Evolutionary conservation across 768 basidiomycete genomes (phyloP).

Genomic region (Rhizopogon salebrosus): DNA sequence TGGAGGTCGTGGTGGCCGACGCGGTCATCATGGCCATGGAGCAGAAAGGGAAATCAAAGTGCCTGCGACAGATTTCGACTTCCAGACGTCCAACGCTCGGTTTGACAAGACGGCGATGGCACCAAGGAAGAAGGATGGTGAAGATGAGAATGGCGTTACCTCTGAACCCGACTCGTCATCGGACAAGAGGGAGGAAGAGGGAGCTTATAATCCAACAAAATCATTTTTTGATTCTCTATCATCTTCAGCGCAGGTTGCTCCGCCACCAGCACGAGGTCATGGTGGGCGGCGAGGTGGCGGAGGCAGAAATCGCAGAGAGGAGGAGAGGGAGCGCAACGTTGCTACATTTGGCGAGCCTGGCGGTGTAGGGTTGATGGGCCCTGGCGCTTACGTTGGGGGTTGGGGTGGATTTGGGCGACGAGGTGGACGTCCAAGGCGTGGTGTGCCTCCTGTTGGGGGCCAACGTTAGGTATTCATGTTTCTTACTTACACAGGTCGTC

Average conservation of each 20-base stretch:
- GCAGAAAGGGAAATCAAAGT: constrained; percentile 43
- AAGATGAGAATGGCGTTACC: constrained; percentile 25
- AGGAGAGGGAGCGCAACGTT: constrained; percentile 79
- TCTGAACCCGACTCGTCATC: constrained; percentile 22
- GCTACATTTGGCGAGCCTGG: constrained; percentile 87
- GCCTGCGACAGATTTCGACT: constrained; percentile 79
- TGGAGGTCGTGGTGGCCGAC: constrained; percentile 36
- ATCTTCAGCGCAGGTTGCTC: constrained; percentile 38
- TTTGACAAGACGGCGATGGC: constrained; percentile 70
- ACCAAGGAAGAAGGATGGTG: constrained; percentile 26
- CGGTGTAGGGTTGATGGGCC: constrained; percentile 71
- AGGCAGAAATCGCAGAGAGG: constrained; percentile 70
- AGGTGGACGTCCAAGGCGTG: constrained; percentile 39
- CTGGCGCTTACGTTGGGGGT: constrained; percentile 73
- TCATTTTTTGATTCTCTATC: constrained; percentile 78
- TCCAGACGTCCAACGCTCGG: constrained; percentile 67
- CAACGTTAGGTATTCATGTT: constrained; percentile 15
- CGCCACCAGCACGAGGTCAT: constrained; percentile 30
- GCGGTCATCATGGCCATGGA: constrained; percentile 23
- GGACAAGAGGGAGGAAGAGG: constrained; percentile 29
- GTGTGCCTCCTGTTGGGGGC: constrained; percentile 15
- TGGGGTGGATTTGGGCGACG: constrained; percentile 67
- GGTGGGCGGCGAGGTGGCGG: constrained; percentile 39
- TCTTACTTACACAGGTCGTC: not conserved
- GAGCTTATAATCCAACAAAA: constrained; percentile 69